Base-by-base conservation (phyloP, 306 rosid genomes). In the Casuarina equisetifolia region DNA sequence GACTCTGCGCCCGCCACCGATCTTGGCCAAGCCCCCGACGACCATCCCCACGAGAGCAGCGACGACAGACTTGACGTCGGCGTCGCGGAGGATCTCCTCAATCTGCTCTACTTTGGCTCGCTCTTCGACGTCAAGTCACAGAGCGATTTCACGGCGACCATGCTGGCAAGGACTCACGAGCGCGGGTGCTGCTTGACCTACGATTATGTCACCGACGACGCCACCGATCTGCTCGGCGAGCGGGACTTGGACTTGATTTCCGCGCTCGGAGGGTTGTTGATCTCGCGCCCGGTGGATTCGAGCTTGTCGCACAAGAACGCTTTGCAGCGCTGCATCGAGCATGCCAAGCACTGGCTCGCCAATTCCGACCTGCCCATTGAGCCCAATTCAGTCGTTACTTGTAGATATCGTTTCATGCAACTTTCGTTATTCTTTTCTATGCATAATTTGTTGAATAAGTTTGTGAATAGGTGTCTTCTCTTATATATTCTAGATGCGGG, bases 151-250 rank as follows among this genome's bases (percentile, higher is more conserved):
- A 87, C 97, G 2, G 87, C 97, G 9, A 91, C 91, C 49, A 91
- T 92, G 90, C 86, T 95, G 19, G 91, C 96, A 2, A 83, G 99
- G 80, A 96, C 93, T 3, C 97, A 91, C 72, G 99, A 96, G 84
- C 87, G 99, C 4, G 92, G 97, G 0, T 96, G 99, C 52, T 96
- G 99, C 86, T 78, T 96, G 84, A 96, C 99, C 61, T 96, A 96
- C 53, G 99, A 96, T 45, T 91, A 91, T 67, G 97, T 96, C 74
- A 91, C 97, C 2, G 99, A 96, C 78, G 99, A 96, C 72, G 98
- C 97, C 16, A 91, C 96, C 25, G 99, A 96, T 89, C 93, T 89
- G 83, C 98, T 96, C 0, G 84, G 89, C 6, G 98, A 93, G 90
- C 87, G 83, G 76, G 99, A 96, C 78, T 79, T 96, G 85, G 97